Evolutionary conservation across 768 basidiomycete genomes (phyloP).

Genomic region (Russula griseocarnosa): DNA sequence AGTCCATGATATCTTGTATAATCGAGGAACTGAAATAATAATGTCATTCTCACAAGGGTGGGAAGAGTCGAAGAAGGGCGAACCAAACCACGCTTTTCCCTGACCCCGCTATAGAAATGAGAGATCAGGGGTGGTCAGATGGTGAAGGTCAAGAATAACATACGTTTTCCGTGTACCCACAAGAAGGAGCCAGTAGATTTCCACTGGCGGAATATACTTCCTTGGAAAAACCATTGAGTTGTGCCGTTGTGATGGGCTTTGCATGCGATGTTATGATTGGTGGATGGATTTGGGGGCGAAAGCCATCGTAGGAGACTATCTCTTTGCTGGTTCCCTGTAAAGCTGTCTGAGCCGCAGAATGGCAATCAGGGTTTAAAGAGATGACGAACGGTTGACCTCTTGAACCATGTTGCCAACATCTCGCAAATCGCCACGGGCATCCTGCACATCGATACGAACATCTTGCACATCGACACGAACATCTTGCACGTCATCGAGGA

Average conservation of each 20-base stretch:
- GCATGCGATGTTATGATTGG: too few species aligned
- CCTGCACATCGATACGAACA: neutral
- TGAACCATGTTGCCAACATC: too few species aligned
- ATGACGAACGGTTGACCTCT: too few species aligned
- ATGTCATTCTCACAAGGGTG: neutral
- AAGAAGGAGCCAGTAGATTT: neutral
- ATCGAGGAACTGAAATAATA: neutral
- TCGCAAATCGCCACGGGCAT: too few species aligned
- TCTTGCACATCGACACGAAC: neutral
- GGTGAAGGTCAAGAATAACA: neutral
- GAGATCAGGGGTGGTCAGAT: neutral
- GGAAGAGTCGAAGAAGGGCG: neutral
- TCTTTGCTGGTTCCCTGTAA: too few species aligned
- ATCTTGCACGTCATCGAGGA: neutral
- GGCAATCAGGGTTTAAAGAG: too few species aligned
- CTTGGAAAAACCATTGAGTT: too few species aligned
- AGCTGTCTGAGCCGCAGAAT: too few species aligned
- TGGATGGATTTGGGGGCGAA: too few species aligned
- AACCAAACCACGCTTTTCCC: neutral
- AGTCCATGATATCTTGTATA: slow-evolving; percentile 1
- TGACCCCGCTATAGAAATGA: neutral
- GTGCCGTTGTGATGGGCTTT: too few species aligned
- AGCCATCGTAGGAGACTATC: too few species aligned
- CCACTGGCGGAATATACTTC: neutral
- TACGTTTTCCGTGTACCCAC: slow-evolving; percentile 5